phyloP scores from a whole-genome alignment of 305 asterid genomes.

The Plantago rigida region DNA sequence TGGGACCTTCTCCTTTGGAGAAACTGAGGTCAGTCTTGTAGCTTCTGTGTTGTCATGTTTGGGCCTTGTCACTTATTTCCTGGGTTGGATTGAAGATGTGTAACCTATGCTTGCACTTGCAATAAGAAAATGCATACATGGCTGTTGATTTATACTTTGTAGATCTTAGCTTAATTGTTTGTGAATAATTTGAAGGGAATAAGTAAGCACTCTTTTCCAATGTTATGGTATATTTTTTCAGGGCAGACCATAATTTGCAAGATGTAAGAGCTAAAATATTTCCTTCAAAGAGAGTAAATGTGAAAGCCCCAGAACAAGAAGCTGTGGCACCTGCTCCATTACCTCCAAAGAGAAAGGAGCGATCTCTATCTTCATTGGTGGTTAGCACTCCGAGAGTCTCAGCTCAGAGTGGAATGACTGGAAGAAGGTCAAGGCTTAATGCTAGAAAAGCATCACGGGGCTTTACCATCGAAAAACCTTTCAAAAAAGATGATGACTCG shows the following conservation, averaged over 20 bases:
- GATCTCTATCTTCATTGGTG: conserved; percentile 87
- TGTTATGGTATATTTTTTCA: conserved; percentile 29
- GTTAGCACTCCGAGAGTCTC: conserved; percentile 92
- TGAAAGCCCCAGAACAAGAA: conserved; percentile 52
- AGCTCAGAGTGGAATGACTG: conserved; percentile 71
- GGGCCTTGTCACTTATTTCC: conserved; percentile 8
- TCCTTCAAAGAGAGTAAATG: conserved; percentile 73
- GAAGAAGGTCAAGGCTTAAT: conserved; percentile 73
- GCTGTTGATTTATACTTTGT: neutral
- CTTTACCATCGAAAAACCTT: conserved; percentile 64
- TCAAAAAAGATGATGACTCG: conserved; percentile 59
- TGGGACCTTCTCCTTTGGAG: conserved; percentile 69
- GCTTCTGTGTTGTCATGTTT: neutral
- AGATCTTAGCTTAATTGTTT: conserved; percentile 8
- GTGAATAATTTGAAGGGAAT: neutral
- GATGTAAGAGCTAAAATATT: conserved; percentile 81
- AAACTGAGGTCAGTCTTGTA: conserved; percentile 50
- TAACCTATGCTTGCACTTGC: conserved; percentile 5
- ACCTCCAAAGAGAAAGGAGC: conserved; percentile 91
- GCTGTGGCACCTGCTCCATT: conserved; percentile 46
- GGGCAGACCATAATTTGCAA: conserved; percentile 89
- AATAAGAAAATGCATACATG: neutral
- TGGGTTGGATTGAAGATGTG: neutral
- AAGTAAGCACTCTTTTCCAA: neutral
- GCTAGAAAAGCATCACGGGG: conserved; percentile 73